phyloP scores from a whole-genome alignment of 2,329 filamentous ascomycete species.

The Fusarium sp. region DNA sequence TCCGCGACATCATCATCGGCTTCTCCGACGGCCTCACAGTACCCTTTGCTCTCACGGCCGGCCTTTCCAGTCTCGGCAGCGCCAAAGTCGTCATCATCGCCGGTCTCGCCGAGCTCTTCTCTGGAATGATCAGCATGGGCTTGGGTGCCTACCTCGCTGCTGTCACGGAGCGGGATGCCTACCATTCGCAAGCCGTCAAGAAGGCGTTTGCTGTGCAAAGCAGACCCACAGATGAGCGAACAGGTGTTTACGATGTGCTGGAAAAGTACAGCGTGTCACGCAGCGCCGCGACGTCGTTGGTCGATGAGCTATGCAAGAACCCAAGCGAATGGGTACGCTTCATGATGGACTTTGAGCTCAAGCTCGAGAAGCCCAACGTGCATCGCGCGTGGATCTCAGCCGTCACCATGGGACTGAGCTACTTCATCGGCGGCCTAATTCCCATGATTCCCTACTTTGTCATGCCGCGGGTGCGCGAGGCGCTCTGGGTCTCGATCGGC shows the following conservation, averaged over 20 bases:
- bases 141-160: constrained; percentile 77
- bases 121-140: constrained; percentile 81
- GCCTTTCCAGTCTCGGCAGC: constrained; percentile 71
- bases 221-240: constrained; percentile 55
- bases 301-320: constrained; percentile 59
- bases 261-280: constrained; percentile 60
- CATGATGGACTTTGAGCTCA: constrained; percentile 68
- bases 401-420: constrained; percentile 72
- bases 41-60: constrained; percentile 80
- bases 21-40: constrained; percentile 83
- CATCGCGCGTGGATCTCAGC: constrained; percentile 64
- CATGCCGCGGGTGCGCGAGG: constrained; percentile 55
- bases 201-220: constrained; percentile 55
- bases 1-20: constrained; percentile 76
- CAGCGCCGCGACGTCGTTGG: constrained; percentile 54
- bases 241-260: constrained; percentile 60
- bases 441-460: constrained; percentile 76
- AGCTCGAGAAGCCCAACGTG: constrained; percentile 56
- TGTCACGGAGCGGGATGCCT: constrained; percentile 62
- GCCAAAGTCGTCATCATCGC: constrained; percentile 74
- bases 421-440: constrained; percentile 76
- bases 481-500: constrained; percentile 66
- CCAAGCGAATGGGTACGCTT: constrained; percentile 63
- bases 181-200: constrained; percentile 58
- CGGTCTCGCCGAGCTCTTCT: constrained; percentile 78